Evolutionary conservation across 352 stramenopile species (phyloP).

Genomic region (Phytophthora uliginosa): DNA sequence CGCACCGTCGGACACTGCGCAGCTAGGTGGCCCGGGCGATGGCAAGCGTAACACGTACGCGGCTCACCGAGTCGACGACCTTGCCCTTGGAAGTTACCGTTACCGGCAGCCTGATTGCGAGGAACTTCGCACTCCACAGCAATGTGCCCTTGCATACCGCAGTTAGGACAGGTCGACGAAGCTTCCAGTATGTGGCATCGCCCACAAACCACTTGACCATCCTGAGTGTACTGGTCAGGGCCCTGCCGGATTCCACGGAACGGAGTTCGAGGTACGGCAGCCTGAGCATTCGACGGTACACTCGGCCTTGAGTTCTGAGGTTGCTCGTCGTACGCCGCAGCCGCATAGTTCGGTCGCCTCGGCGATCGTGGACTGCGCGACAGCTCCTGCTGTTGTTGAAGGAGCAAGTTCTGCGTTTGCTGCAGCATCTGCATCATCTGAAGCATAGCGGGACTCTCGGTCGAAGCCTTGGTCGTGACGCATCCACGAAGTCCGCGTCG

Average conservation of each 20-base stretch:
- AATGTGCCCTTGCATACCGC: neutral
- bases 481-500: neutral
- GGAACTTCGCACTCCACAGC: neutral
- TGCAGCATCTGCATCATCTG: neutral
- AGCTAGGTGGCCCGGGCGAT: neutral
- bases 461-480: neutral
- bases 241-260: neutral
- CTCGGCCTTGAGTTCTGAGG: neutral
- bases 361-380: neutral
- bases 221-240: too few species aligned
- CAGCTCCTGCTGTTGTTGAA: neutral
- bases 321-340: neutral
- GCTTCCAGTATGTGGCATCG: neutral
- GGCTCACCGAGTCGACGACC: neutral
- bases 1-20: neutral
- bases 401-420: neutral
- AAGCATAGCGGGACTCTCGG: neutral
- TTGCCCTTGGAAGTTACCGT: neutral
- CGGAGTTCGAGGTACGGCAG: neutral
- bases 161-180: neutral
- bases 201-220: too few species aligned
- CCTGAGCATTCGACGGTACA: neutral
- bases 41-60: neutral
- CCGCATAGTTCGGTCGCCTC: neutral
- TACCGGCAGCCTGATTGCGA: neutral